Percentiles rank a stretch among this genome's conserved stretches.
These are phyloP conservation scores for Globisporangium apiculatum DNA, from an alignment of 352 stramenopile genomes.

Conservation along the genomic window DNA sequence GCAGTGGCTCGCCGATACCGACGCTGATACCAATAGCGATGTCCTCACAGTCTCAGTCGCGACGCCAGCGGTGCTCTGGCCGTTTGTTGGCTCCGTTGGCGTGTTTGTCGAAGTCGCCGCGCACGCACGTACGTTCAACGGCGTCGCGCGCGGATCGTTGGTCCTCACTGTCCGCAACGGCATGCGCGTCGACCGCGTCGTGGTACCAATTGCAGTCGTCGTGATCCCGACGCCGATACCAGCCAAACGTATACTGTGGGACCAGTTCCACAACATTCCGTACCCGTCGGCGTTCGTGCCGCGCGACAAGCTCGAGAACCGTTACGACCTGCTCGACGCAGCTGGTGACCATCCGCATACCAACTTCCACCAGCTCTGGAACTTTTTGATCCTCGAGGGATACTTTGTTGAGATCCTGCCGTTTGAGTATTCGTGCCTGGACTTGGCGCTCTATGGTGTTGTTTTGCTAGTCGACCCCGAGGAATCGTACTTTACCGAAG, in stretches of 20 bases:
- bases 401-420: constrained; percentile 80
- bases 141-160: constrained; percentile 33
- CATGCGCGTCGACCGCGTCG: constrained; percentile 28
- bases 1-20: constrained; percentile 34
- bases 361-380: constrained; percentile 84
- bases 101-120: constrained; percentile 64
- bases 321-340: constrained; percentile 58
- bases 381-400: constrained; percentile 47
- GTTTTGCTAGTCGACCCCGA: constrained; percentile 80
- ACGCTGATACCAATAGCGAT: constrained; percentile 31
- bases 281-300: constrained; percentile 82
- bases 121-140: constrained; percentile 25
- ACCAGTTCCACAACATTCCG: constrained; percentile 85
- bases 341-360: constrained; percentile 81
- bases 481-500: constrained; percentile 66
- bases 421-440: constrained; percentile 72
- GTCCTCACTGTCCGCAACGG: constrained; percentile 39
- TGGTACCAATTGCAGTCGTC: constrained; percentile 36
- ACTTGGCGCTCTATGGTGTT: constrained; percentile 60
- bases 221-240: constrained; percentile 41
- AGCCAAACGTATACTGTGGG: constrained; percentile 68
- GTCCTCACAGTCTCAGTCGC: constrained; percentile 42
- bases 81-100: constrained; percentile 62
- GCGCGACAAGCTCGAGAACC: constrained; percentile 64
- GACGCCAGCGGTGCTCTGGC: constrained; percentile 43